Base-by-base conservation (phyloP, 495 filamentous ascomycete genomes). In the Penicillium subrubescens region DNA sequence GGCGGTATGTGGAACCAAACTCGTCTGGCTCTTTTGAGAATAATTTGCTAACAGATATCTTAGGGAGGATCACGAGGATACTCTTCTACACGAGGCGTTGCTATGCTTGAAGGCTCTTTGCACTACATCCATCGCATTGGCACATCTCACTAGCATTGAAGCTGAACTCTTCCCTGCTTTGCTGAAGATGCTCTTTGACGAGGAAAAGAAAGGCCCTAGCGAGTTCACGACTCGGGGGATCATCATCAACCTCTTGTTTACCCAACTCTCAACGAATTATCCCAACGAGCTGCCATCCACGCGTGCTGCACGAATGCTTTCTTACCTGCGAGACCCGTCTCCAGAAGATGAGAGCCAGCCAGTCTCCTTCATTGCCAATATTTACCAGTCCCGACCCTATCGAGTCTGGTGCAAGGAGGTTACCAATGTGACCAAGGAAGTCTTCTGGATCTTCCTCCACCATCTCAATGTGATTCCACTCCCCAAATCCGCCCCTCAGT, bases 401-500 rank as follows among this genome's bases (percentile, higher is more conserved):
- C 89, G 90, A 12, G 87, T 96, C 14, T 99, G 95, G 95, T 91
- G 88, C 79, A 94, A 92, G 75, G 95, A 99, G 74, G 87, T 94
- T 19, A 87, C 87, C 56, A 92, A 90, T 67, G 93, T 98, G 50
- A 97, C 92, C 37, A 98, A 98, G 76, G 95, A 99, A 74, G 95
- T 98, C 31, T 99, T 99, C 75, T 99, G 95, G 95, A 99, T 99
- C 71, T 99, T 98, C 79, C 82, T 97, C 59, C 95, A 99, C 73
- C 89, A 94, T 61, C 79, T 94, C 54, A 98, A 98, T 67, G 88
- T 97, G 62, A 86, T 99, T 57, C 86, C 92, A 4, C 71, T 78
- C 43, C 70, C 73, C 52, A 69, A 75, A 46, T 65, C 70, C 50
- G 73, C 75, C 15, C 67, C 71, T 44, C 64, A 72, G 46, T 69